phyloP scores from a whole-genome alignment of 306 rosid genomes.

The Hippophae tibetana region DNA sequence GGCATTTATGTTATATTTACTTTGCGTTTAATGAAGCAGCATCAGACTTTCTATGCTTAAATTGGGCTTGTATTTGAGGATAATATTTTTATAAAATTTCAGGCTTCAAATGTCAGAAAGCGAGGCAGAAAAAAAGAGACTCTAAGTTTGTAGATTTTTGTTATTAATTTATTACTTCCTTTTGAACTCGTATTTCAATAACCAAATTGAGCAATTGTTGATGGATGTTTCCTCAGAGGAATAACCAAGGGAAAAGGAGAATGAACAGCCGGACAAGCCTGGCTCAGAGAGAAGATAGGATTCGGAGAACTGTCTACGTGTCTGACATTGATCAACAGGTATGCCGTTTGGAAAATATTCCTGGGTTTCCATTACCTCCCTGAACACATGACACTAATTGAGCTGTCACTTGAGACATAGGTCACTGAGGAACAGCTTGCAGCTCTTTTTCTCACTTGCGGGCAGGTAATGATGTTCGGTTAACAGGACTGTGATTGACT shows the following conservation, averaged over 20 bases:
- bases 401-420: slow-evolving; percentile 6
- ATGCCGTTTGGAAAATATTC: background rate
- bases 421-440: slow-evolving; percentile 43
- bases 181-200: background rate
- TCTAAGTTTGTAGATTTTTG: too few relatives aligned
- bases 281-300: slow-evolving; percentile 35
- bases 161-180: background rate
- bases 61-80: too few relatives aligned
- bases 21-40: too few relatives aligned
- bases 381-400: slow-evolving; percentile 7
- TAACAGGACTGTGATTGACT: background rate
- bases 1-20: too few relatives aligned
- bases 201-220: background rate
- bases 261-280: slow-evolving; percentile 32
- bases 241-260: slow-evolving; percentile 30
- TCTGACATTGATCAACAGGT: slow-evolving; percentile 46
- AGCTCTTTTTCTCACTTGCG: slow-evolving; percentile 29
- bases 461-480: slow-evolving; percentile 22
- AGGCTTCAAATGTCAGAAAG: too few relatives aligned
- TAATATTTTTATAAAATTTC: too few relatives aligned
- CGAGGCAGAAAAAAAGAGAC: background rate
- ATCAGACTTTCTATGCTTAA: too few relatives aligned
- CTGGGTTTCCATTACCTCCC: background rate
- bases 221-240: slow-evolving; percentile 22
- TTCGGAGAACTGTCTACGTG: slow-evolving; percentile 37